phyloP scores from a whole-genome alignment of 805 yeast species.

The Pichia rugopelliculosa region DNA sequence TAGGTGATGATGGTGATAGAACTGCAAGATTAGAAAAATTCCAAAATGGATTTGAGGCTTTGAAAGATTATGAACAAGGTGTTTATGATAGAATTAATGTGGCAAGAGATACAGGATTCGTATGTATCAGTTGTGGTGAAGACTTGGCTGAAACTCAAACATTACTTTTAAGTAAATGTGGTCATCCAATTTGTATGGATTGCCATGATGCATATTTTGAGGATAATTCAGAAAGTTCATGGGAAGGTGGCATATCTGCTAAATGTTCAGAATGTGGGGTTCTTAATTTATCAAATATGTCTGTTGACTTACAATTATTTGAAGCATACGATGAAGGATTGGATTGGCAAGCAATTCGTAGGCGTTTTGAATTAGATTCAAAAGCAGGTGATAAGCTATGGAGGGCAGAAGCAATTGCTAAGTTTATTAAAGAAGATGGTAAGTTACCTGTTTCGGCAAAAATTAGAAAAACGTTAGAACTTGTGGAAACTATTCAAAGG shows the following conservation, averaged over 20 bases:
- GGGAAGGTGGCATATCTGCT: conserved; percentile 30
- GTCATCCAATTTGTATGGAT: conserved; percentile 62
- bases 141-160: conserved; percentile 36
- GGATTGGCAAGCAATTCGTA: conserved; percentile 20
- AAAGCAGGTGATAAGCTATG: conserved; percentile 20
- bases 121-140: conserved; percentile 65
- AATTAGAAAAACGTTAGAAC: conserved; percentile 50
- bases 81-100: conserved; percentile 30
- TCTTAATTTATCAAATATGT: conserved; percentile 30
- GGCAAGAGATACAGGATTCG: conserved; percentile 32
- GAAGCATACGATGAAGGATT: conserved; percentile 35
- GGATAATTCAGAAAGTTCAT: conserved; percentile 30
- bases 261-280: conserved; percentile 51
- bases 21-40: conserved; percentile 29
- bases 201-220: conserved; percentile 50
- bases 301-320: conserved; percentile 44
- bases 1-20: conserved; percentile 45
- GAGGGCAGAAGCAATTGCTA: conserved; percentile 22
- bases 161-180: conserved; percentile 53
- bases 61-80: conserved; percentile 13
- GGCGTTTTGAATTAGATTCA: conserved; percentile 17
- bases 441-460: conserved; percentile 60
- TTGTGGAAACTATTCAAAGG: conserved; percentile 44
- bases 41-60: conserved; percentile 23
- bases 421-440: conserved; percentile 31